Evolutionary conservation across 441 rosid genomes (phyloP), one percentile per base, ranked within the genome.

Genomic region (Corymbia citriodora): DNA sequence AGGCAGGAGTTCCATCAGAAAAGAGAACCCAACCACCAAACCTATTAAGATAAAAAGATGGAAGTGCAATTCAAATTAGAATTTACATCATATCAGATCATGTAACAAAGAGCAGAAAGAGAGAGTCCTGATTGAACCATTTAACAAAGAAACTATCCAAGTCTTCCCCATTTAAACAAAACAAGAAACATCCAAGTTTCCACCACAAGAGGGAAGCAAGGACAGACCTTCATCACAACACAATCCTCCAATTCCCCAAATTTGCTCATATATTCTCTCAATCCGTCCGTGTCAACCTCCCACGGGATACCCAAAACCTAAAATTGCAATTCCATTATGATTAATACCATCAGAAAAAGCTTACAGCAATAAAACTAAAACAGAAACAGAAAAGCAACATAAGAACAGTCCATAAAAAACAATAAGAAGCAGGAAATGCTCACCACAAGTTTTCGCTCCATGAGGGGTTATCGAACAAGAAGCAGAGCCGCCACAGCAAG

Each of bases 361-460:
- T 87, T 57, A 36, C 31, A 85, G 48, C 88, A 18, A 81, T 23
- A 49, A 40, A 81, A n/a, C 23, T 17, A 55, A 87, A 6, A 40
- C 45, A 88, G 15, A 87, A 88, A 49, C 29, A 2, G 0, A 49
- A 89, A 1, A 23, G 33, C 18, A 57, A 17, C 15, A n/a, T 33
- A 88, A 25, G 48, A 89, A 17, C n/a, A 25, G 23, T 23, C 48
- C 16, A 33, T 5, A n/a, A 33, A 15, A 25, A 19, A n/a, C n/a
- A 40, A 23, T 74, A 23, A 23, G 1, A 10, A 87, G 17, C 52
- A 53, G 52, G 12, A 29, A 87, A 70, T 65, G 94, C 96, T 92
- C 91, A 98, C 99, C 99, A 98, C 99, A 92, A 98, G 99, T 97
- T 98, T 98, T 31, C 98, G 94, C 29, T 97, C 99, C 99, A 98